A percentile compares a stretch with the other conserved stretches of the same genome.
Evolutionary conservation across 2,329 filamentous ascomycete genomes (phyloP).

Genomic region (Apiospora kogelbergensis): DNA sequence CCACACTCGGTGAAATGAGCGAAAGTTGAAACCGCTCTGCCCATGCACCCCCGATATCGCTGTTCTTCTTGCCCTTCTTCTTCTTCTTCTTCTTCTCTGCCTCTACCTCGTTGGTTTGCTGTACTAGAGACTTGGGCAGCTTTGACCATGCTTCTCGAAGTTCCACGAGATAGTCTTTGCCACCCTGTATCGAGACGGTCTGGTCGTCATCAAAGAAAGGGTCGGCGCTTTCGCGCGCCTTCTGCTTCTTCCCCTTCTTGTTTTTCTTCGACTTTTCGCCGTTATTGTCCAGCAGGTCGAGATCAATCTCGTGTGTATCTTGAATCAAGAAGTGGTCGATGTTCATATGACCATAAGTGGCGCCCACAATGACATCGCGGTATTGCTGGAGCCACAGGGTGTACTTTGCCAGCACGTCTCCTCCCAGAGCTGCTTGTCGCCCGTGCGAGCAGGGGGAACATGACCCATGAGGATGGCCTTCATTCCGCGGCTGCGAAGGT

Average conservation of each 20-base stretch:
- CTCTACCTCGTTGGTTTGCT: slow-evolving; percentile 21
- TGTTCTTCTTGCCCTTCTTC: slow-evolving; percentile 54
- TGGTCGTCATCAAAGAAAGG: slow-evolving; percentile 5
- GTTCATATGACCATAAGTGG: slow-evolving; percentile 95
- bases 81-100: slow-evolving; percentile 47
- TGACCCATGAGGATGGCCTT: slow-evolving; percentile 95
- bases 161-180: slow-evolving; percentile 77
- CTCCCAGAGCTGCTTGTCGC: slow-evolving; percentile 86
- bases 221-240: neutral
- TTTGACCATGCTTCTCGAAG: slow-evolving; percentile 76
- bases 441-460: slow-evolving; percentile 85
- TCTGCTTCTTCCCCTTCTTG: slow-evolving; percentile 25
- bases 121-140: slow-evolving; percentile 56
- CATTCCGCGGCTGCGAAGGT: slow-evolving; percentile 79
- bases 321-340: slow-evolving; percentile 96
- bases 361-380: slow-evolving; percentile 80
- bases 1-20: slow-evolving; percentile 80
- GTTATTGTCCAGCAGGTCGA: slow-evolving; percentile 43
- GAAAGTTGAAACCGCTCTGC: slow-evolving; percentile 84
- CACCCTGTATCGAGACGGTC: slow-evolving; percentile 61
- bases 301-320: slow-evolving; percentile 74
- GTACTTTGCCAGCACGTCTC: slow-evolving; percentile 98
- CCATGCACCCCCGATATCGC: slow-evolving; percentile 75
- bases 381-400: slow-evolving; percentile 88
- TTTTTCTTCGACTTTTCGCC: slow-evolving; percentile 28